Conservation (phyloP, 805 yeast species). For the Helenozyma baotianmanensis region DNA sequence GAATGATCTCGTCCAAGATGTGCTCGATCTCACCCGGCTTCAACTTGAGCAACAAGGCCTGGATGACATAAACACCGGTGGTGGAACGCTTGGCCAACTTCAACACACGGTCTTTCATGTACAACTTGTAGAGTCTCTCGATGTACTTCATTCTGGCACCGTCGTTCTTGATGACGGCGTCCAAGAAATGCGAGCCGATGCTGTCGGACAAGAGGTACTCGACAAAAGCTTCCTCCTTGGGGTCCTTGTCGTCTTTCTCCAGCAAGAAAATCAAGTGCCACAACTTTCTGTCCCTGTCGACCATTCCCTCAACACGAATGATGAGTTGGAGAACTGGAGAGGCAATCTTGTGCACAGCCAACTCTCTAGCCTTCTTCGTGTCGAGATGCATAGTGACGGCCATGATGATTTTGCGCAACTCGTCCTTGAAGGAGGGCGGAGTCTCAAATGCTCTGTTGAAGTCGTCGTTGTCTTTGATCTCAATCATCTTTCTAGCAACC, state of each 20-base stretch:
- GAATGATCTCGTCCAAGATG: constrained; percentile 61
- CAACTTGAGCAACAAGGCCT: constrained; percentile 60
- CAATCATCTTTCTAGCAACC: constrained; percentile 91
- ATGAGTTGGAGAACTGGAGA: constrained; percentile 84
- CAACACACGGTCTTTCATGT: constrained; percentile 69
- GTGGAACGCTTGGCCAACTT: constrained; percentile 76
- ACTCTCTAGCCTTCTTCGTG: constrained; percentile 52
- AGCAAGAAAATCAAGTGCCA: constrained; percentile 61
- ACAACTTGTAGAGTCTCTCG: constrained; percentile 62
- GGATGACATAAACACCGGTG: constrained; percentile 80
- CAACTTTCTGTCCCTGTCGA: constrained; percentile 65
- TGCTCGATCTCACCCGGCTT: constrained; percentile 58
- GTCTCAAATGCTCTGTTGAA: constrained; percentile 62
- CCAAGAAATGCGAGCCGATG: constrained; percentile 91
- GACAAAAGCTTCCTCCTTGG: constrained; percentile 72
- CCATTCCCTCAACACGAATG: constrained; percentile 75
- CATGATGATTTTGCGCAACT: constrained; percentile 48
- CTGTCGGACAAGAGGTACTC: constrained; percentile 81
- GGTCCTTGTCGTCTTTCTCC: constrained; percentile 46
- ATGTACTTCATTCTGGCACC: constrained; percentile 59
- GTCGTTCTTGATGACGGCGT: constrained; percentile 61
- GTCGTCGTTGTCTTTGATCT: constrained; percentile 72
- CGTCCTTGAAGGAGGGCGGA: constrained; percentile 63
- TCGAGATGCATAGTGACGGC: constrained; percentile 32
- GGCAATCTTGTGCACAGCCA: constrained; percentile 73